These are phyloP conservation scores for Dipteronia dyeriana DNA, from an alignment of 345 rosid genomes.

Conservation along the genomic window DNA sequence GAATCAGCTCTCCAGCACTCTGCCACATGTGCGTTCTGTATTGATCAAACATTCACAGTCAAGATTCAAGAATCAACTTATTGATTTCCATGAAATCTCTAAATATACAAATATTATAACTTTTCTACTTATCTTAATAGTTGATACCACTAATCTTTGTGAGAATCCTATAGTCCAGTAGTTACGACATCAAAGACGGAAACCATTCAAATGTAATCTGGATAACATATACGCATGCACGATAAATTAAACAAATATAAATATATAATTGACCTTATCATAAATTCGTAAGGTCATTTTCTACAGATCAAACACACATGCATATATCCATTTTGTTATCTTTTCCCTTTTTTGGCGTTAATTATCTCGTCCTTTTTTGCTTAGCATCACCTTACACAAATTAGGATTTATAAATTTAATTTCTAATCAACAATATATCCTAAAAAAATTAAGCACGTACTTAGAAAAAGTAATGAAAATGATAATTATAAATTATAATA, in stretches of 20 bases:
- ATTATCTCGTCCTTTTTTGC: background rate
- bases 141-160: background rate
- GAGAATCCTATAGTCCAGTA: conserved; percentile 6
- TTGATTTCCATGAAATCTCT: background rate
- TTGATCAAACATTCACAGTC: background rate
- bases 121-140: background rate
- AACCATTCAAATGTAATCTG: background rate
- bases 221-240: background rate
- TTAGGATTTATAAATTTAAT: background rate
- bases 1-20: background rate
- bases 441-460: background rate
- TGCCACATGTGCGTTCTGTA: background rate
- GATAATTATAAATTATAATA: background rate
- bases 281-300: background rate
- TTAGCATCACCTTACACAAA: conserved; percentile 2
- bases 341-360: conserved; percentile 5
- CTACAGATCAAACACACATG: background rate
- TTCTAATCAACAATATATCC: background rate
- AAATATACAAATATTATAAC: background rate
- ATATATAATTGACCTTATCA: conserved; percentile 16
- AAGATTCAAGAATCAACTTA: background rate
- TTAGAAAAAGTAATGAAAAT: background rate
- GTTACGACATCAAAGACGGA: conserved; percentile 9
- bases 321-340: background rate
- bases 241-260: conserved; percentile 9